Conservation (phyloP, 2,329 filamentous ascomycete genomes). For the Gremmenia infestans region DNA sequence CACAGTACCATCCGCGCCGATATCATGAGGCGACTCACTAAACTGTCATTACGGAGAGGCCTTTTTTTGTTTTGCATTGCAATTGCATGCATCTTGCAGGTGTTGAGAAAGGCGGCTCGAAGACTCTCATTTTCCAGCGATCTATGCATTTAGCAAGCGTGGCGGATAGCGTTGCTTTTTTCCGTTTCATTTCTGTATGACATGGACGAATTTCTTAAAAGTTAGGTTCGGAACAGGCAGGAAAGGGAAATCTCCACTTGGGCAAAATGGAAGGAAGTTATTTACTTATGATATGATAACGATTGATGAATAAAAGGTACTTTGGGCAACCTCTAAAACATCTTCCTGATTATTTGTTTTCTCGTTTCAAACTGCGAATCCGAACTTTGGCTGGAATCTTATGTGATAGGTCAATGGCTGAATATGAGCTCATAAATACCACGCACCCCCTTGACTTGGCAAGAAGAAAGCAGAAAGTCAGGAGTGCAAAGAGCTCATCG, state of each 20-base stretch:
- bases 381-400: background rate
- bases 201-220: slow-evolving; percentile 15
- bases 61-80: slow-evolving; percentile 14
- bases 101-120: slow-evolving; percentile 13
- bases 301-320: slow-evolving; percentile 15
- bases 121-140: slow-evolving; percentile 16
- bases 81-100: slow-evolving; percentile 6
- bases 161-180: slow-evolving; percentile 18
- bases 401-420: background rate
- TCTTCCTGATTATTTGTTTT: background rate
- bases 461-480: background rate
- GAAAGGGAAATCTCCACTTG: slow-evolving; percentile 3
- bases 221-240: slow-evolving; percentile 5
- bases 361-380: background rate
- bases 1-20: slow-evolving; percentile 29
- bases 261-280: slow-evolving; percentile 5
- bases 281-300: slow-evolving; percentile 14
- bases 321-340: slow-evolving; percentile 10
- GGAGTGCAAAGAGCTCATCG: background rate
- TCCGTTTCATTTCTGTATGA: slow-evolving; percentile 14
- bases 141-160: slow-evolving; percentile 31
- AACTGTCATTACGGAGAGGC: slow-evolving; percentile 27
- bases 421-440: background rate
- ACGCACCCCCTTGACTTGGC: background rate
- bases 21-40: slow-evolving; percentile 30